Percentiles rank a stretch among this genome's conserved stretches.
phyloP scores from a whole-genome alignment of 495 filamentous ascomycete genomes.

The Penicillium ucsense region DNA sequence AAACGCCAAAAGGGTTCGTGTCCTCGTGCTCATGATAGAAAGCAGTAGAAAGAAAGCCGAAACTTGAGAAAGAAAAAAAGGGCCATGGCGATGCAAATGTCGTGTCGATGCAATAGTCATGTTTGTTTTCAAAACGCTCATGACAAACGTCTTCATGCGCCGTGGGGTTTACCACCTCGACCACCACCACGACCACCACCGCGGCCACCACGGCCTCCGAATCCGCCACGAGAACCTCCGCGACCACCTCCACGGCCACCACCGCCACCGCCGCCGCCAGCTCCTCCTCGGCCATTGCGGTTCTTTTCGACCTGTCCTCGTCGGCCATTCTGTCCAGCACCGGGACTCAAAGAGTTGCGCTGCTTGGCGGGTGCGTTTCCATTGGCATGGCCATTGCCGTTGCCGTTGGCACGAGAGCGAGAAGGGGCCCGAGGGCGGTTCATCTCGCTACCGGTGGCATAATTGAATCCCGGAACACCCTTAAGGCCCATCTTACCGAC shows the following conservation, averaged over 20 bases:
- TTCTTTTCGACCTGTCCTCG: slow-evolving; percentile 17
- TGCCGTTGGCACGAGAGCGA: neutral
- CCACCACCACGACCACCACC: slow-evolving; percentile 6
- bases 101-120: too few species aligned
- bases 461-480: slow-evolving; percentile 37
- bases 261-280: slow-evolving; percentile 10
- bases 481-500: slow-evolving; percentile 42
- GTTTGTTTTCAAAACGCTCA: neutral
- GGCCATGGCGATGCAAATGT: too few species aligned
- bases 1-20: too few species aligned
- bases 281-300: slow-evolving; percentile 9
- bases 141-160: neutral
- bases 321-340: slow-evolving; percentile 17
- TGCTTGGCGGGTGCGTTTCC: slow-evolving; percentile 10
- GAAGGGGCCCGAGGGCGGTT: too few species aligned
- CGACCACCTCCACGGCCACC: slow-evolving; percentile 3
- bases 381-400: slow-evolving; percentile 5
- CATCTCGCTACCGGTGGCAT: slow-evolving; percentile 14
- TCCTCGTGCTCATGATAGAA: too few species aligned
- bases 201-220: slow-evolving; percentile 9
- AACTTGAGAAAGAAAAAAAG: too few species aligned
- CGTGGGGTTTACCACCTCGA: neutral
- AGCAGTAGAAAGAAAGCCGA: too few species aligned
- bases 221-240: neutral
- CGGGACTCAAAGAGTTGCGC: slow-evolving; percentile 24